Evolutionary conservation across 78 protist genomes (phyloP), one percentile per base, ranked within the genome.

Genomic region (Pelomyxa schiedti): DNA sequence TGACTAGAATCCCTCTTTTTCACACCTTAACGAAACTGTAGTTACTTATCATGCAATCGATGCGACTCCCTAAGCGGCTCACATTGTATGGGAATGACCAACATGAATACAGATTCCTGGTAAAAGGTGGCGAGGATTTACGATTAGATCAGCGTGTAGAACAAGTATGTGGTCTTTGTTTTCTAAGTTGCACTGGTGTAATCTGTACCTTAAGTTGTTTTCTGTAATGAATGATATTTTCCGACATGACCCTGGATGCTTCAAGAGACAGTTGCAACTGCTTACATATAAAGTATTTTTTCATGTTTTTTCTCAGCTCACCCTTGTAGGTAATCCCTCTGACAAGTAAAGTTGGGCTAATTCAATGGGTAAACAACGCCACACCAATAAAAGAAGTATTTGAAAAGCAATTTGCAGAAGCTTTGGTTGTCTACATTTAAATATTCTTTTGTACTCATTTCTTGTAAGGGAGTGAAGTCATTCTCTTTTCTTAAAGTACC

Each of bases 71-170:
- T 2, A 94, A 89, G 80, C 68, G 89, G 9, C 9, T 92, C 0
- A 69, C 39, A 22, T 41, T 94, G 9, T 82, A 47, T 29, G 87
- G 93, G 8, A 81, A 64, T 22, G 95, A 94, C 63, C 95, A 79
- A 80, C 7, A 35, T 1, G 93, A 83, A 36, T 42, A 81, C 68
- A 74, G 67, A 58, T 87, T 79, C 73, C 79, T 94, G 2, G 92
- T 92, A 41, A 94, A 94, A 85, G 96, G 94, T 42, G 98, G 98
- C 40, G 97, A 94, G 68, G 95, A 91, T 74, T 41, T 94, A 28
- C 82, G 97, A 7, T 67, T 82, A 26, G 97, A 93, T 72, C 93
- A 92, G 83, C 81, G 96, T 28, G 32, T 94, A 24, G 79, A 90
- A 72, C 89, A 82, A 40, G 32, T n/a, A n/a, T n/a, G n/a, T n/a